These are phyloP conservation scores for Auricularia sp. DNA, from an alignment of 768 basidiomycete species.

Conservation along the genomic window DNA sequence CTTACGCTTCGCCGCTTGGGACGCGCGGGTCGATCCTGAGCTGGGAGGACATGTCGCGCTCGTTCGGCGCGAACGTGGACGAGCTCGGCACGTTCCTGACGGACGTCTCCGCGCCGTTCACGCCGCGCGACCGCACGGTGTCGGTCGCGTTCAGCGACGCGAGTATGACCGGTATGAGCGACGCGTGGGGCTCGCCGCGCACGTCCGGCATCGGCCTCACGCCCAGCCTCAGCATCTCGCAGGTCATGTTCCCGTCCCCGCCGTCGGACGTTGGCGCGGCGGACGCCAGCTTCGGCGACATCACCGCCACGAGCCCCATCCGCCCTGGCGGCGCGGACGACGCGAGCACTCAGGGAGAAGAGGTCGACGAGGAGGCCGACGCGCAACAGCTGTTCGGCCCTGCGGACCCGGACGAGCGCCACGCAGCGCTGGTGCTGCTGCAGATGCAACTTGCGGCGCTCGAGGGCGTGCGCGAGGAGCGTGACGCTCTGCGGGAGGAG, in stretches of 20 bases:
- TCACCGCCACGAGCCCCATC: background rate
- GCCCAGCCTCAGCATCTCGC: background rate
- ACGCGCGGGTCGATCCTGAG: background rate
- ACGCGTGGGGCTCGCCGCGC: background rate
- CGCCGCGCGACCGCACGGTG: background rate
- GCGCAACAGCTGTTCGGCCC: background rate
- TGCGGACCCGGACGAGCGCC: background rate
- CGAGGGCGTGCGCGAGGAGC: background rate
- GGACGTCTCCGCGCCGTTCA: background rate
- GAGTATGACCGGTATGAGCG: background rate
- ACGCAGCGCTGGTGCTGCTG: background rate
- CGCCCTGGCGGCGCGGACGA: background rate
- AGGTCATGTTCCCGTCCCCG: background rate
- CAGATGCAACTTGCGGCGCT: background rate
- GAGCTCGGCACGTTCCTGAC: background rate
- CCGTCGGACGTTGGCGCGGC: background rate
- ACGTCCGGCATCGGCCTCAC: background rate
- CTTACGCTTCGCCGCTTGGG: background rate
- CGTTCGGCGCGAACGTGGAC: background rate
- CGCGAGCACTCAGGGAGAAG: background rate
- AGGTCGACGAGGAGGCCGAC: background rate
- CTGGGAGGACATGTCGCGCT: slow-evolving; percentile 2
- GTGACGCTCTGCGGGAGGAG: background rate
- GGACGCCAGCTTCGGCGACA: background rate
- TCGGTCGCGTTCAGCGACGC: background rate